Percentiles rank a stretch among this genome's conserved stretches.
phyloP scores from a whole-genome alignment of 2,329 filamentous ascomycete species.

The Exserohilum rostratum region DNA sequence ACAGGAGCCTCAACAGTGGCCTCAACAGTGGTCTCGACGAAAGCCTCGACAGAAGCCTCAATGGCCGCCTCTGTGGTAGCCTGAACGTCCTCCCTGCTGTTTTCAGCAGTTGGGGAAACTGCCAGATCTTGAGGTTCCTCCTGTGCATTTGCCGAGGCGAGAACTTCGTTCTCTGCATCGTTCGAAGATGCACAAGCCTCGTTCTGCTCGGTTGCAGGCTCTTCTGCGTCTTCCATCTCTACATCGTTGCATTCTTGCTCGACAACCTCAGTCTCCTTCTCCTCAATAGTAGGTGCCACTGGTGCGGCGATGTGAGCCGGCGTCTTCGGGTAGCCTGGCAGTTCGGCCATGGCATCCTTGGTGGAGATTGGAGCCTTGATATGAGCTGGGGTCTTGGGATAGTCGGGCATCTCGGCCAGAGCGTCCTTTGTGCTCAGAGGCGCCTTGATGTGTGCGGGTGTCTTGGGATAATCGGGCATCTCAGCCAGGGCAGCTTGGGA shows the following conservation, averaged over 20 bases:
- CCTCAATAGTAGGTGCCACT: not conserved
- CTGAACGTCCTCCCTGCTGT: not conserved
- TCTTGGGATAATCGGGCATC: slow-evolving; percentile 20
- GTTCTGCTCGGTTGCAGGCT: not conserved
- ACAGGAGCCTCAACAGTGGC: too few relatives aligned
- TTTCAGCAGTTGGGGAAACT: not conserved
- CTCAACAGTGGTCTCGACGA: too few relatives aligned
- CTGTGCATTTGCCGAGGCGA: not conserved
- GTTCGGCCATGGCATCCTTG: not conserved
- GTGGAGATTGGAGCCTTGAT: slow-evolving; percentile 3
- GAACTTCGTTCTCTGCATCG: not conserved
- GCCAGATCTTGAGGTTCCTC: not conserved
- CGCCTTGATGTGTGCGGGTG: slow-evolving; percentile 15
- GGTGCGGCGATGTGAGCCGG: slow-evolving; percentile 5
- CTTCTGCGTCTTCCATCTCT: slow-evolving; percentile 7
- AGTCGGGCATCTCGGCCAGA: slow-evolving; percentile 22
- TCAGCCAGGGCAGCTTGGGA: not conserved
- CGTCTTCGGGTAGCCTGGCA: slow-evolving; percentile 8
- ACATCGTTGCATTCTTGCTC: slow-evolving; percentile 4
- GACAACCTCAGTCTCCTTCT: not conserved
- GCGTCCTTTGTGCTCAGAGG: slow-evolving; percentile 9
- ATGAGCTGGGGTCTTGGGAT: slow-evolving; percentile 20
- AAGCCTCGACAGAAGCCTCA: too few relatives aligned
- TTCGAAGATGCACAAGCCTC: not conserved
- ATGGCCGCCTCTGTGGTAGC: too few relatives aligned